Evolutionary conservation across 1,284 basidiomycete genomes (phyloP).

Genomic region (Ceratobasidium papillatum): DNA sequence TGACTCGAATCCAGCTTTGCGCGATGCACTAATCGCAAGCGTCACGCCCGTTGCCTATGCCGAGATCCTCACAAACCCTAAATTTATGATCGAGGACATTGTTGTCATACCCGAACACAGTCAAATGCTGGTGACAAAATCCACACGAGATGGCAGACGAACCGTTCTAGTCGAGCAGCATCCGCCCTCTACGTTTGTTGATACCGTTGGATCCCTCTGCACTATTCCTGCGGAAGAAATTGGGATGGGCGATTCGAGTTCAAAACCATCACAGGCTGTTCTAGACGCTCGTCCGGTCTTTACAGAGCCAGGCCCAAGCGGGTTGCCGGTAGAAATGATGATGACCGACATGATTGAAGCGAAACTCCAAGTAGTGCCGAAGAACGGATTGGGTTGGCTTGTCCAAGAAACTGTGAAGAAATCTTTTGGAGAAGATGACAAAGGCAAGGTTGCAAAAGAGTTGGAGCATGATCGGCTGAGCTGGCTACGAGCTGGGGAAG

Average conservation of each 20-base stretch:
- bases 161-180: constrained; percentile 19
- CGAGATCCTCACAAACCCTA: constrained; percentile 23
- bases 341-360: constrained; percentile 25
- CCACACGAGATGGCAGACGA: constrained; percentile 18
- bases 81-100: constrained; percentile 17
- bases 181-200: constrained; percentile 28
- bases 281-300: constrained; percentile 11
- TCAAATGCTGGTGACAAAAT: constrained; percentile 20
- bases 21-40: constrained; percentile 23
- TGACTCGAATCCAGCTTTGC: constrained; percentile 35
- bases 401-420: constrained; percentile 19
- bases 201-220: constrained; percentile 10
- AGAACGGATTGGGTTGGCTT: constrained; percentile 6
- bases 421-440: not conserved
- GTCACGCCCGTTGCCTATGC: constrained; percentile 31
- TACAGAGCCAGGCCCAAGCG: not conserved
- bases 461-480: constrained; percentile 13
- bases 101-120: constrained; percentile 10
- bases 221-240: constrained; percentile 8
- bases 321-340: constrained; percentile 30
- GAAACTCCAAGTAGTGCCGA: constrained; percentile 15
- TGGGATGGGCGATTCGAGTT: not conserved
- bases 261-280: constrained; percentile 7
- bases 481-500: constrained; percentile 20
- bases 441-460: not conserved